These are phyloP conservation scores for Nemophila menziesii DNA, from an alignment of 257 asterid species.

Conservation along the genomic window DNA sequence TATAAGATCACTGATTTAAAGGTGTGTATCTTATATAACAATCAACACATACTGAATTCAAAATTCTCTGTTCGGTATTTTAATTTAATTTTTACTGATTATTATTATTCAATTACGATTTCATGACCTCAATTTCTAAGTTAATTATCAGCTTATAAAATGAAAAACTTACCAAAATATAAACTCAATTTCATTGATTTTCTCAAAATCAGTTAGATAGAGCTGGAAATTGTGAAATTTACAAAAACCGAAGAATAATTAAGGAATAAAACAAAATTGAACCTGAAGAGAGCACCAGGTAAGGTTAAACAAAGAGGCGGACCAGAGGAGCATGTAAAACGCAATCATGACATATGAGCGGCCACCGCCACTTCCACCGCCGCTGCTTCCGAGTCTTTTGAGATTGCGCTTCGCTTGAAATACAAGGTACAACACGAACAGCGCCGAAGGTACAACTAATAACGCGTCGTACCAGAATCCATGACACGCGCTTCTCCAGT, in stretches of 20 bases:
- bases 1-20: background rate
- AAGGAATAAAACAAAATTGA: slow-evolving; percentile 1
- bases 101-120: background rate
- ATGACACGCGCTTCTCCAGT: slow-evolving; percentile 23
- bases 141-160: background rate
- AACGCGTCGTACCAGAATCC: slow-evolving; percentile 66
- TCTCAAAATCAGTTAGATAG: background rate
- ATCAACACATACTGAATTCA: no score
- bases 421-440: slow-evolving; percentile 68
- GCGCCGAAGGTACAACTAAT: slow-evolving; percentile 59
- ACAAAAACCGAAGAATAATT: background rate
- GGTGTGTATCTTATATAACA: no score
- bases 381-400: slow-evolving; percentile 62
- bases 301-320: slow-evolving; percentile 59
- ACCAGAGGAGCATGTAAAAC: slow-evolving; percentile 70
- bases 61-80: no score
- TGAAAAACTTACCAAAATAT: background rate
- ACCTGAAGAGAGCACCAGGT: slow-evolving; percentile 90
- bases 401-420: slow-evolving; percentile 60
- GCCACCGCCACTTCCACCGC: no score
- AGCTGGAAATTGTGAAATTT: background rate
- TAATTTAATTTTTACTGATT: background rate
- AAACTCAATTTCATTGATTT: background rate
- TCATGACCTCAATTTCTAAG: background rate
- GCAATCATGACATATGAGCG: slow-evolving; percentile 70